Percentiles rank a stretch among this genome's conserved stretches.
phyloP scores from a whole-genome alignment of 495 filamentous ascomycete genomes.

The Penicillium flavigenum region DNA sequence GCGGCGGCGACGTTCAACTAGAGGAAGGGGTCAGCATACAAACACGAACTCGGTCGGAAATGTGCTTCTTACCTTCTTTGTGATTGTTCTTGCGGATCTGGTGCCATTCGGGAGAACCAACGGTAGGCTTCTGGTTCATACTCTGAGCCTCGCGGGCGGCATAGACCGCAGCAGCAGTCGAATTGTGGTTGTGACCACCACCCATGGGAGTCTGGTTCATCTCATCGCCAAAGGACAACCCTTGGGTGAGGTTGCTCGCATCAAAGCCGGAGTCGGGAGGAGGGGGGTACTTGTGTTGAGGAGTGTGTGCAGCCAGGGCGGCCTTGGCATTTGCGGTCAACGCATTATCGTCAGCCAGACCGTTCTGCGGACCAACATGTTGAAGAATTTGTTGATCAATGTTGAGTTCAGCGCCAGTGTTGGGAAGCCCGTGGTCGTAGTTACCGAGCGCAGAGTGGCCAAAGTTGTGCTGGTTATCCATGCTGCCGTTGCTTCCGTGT shows the following conservation, averaged over 20 bases:
- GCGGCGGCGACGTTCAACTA: conserved; percentile 94
- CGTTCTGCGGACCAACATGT: conserved; percentile 48
- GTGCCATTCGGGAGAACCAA: conserved; percentile 97
- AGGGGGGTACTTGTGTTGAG: conserved; percentile 47
- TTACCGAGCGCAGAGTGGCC: conserved; percentile 37
- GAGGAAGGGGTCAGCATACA: conserved; percentile 12
- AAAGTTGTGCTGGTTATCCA: conserved; percentile 45
- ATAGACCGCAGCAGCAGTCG: conserved; percentile 50
- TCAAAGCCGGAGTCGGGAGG: conserved; percentile 46
- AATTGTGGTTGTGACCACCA: conserved; percentile 43
- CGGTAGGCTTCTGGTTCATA: conserved; percentile 71
- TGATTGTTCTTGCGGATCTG: conserved; percentile 97
- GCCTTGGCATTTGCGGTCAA: conserved; percentile 50
- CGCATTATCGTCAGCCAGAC: conserved; percentile 47
- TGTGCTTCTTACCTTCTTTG: conserved; percentile 80
- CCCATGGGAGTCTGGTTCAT: conserved; percentile 42
- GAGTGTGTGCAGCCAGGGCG: conserved; percentile 45
- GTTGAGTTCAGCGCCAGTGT: conserved; percentile 40
- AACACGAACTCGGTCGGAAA: background rate
- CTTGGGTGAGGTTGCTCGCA: conserved; percentile 41
- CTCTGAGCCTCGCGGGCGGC: conserved; percentile 46
- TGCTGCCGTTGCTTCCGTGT: conserved; percentile 48
- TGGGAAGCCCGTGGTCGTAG: conserved; percentile 45
- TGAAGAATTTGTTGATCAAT: conserved; percentile 53
- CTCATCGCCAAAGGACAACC: conserved; percentile 46